Conservation (phyloP, 768 basidiomycete genomes). For the Mycena latifolia region DNA sequence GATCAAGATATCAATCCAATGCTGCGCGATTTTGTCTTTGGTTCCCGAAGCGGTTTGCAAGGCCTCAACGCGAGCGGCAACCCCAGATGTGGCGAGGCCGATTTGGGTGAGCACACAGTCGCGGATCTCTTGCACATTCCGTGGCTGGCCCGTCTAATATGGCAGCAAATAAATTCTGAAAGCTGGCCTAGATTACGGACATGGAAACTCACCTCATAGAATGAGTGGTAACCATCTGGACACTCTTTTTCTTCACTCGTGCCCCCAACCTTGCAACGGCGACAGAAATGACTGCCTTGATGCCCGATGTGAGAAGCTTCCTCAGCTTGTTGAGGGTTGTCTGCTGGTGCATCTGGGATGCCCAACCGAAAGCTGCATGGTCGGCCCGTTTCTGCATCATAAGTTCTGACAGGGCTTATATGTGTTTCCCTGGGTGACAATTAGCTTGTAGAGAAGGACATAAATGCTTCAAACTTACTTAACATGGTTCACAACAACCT, state of each 20-base stretch:
- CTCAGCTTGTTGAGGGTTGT: slow-evolving; percentile 38
- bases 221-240: not conserved
- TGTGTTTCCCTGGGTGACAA: not conserved
- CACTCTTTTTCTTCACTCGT: slow-evolving; percentile 13
- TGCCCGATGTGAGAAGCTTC: slow-evolving; percentile 31
- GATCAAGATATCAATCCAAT: slow-evolving; percentile 14
- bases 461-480: not conserved
- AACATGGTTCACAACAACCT: not conserved
- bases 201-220: not conserved
- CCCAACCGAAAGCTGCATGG: slow-evolving; percentile 4
- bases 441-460: not conserved
- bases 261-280: slow-evolving; percentile 29
- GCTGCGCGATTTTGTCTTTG: slow-evolving; percentile 25
- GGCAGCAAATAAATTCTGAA: no score
- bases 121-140: slow-evolving; percentile 5
- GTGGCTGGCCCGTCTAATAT: not conserved
- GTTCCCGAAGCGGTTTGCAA: slow-evolving; percentile 1
- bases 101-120: not conserved
- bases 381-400: not conserved
- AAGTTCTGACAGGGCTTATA: slow-evolving; percentile 4
- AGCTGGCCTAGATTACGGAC: no score
- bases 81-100: not conserved
- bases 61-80: not conserved
- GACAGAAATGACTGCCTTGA: slow-evolving; percentile 29
- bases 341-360: slow-evolving; percentile 23